Percentiles rank a stretch among this genome's conserved stretches.
Conservation (phyloP, 768 basidiomycete species). For the Mycena crocata region DNA sequence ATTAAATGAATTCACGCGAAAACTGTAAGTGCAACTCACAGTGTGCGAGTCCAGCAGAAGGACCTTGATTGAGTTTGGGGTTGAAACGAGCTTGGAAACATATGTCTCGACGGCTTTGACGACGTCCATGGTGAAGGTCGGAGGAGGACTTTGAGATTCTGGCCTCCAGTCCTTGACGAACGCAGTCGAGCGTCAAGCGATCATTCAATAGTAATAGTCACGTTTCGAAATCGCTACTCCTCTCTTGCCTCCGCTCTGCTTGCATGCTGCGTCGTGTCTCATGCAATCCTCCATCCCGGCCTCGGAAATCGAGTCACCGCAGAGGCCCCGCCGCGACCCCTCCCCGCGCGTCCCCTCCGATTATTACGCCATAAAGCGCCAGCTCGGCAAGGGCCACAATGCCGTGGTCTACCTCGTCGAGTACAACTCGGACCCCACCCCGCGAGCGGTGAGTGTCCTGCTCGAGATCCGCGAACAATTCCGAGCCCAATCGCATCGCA, state of each 20-base stretch:
- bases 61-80: constrained; percentile 93
- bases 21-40: constrained; percentile 56
- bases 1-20: constrained; percentile 6
- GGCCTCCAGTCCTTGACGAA: too few species aligned
- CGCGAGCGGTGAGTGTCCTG: constrained; percentile 27
- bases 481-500: neutral
- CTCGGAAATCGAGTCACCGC: too few species aligned
- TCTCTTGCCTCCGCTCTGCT: too few species aligned
- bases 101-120: constrained; percentile 96
- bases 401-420: constrained; percentile 29
- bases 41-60: constrained; percentile 95
- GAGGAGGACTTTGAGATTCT: too few species aligned
- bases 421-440: constrained; percentile 23
- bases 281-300: constrained; percentile 13
- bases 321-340: neutral
- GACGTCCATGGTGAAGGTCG: constrained; percentile 78
- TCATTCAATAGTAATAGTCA: too few species aligned
- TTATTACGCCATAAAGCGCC: constrained; percentile 18
- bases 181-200: too few species aligned
- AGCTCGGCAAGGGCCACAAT: constrained; percentile 30
- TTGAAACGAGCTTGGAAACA: constrained; percentile 87
- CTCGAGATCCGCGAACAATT: too few species aligned
- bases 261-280: constrained; percentile 4
- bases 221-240: too few species aligned
- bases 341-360: constrained; percentile 9